A percentile compares a stretch with the other conserved stretches of the same genome.
These are phyloP conservation scores for Arthrobotrys megalospora DNA, from an alignment of 2,329 filamentous ascomycete genomes.

Conservation along the genomic window DNA sequence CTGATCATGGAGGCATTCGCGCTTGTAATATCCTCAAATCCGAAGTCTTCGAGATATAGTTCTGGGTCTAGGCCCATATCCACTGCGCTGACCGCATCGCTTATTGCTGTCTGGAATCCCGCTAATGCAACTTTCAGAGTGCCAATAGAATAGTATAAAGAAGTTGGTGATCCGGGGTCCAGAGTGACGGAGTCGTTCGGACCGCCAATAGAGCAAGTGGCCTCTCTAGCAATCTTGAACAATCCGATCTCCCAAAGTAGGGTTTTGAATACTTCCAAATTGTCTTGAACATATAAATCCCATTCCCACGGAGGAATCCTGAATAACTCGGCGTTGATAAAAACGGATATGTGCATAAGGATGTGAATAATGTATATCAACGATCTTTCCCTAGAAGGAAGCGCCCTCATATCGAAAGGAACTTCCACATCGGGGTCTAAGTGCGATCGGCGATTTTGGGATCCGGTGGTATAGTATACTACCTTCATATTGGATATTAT, in stretches of 20 bases:
- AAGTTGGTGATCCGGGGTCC: not conserved
- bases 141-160: slow-evolving; percentile 18
- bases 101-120: not conserved
- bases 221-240: slow-evolving; percentile 14
- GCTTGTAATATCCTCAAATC: not conserved
- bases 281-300: slow-evolving; percentile 29
- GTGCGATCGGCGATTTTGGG: too few species aligned
- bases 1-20: not conserved
- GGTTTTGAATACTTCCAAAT: not conserved
- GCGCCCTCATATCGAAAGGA: not conserved
- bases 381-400: not conserved
- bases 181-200: not conserved
- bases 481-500: not conserved
- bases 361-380: not conserved
- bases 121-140: not conserved
- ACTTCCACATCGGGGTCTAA: too few species aligned
- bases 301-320: slow-evolving; percentile 29
- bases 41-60: not conserved
- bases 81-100: not conserved
- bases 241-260: slow-evolving; percentile 20
- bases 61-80: not conserved
- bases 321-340: not conserved
- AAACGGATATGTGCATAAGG: not conserved
- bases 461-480: not conserved
- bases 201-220: slow-evolving; percentile 30